Base-by-base conservation (phyloP, 2,329 filamentous ascomycete species). In the Zymoseptoria brevis region DNA sequence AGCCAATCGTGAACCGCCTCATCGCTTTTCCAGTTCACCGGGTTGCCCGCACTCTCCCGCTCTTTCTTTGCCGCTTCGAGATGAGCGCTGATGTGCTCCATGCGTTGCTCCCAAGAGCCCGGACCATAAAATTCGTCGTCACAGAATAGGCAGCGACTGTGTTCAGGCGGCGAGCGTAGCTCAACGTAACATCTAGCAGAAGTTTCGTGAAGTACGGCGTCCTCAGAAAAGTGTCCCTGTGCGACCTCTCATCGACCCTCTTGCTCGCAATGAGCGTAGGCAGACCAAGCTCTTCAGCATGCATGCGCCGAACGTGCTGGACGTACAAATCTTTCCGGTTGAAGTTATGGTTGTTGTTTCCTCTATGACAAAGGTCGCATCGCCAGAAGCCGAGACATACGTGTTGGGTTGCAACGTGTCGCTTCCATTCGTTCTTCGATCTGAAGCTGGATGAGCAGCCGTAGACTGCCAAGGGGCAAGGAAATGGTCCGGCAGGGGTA, bases 351-450 rank as follows among this genome's bases (percentile, higher is more conserved):
- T 71, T 60, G 63, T 50, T 52, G 61, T 64, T 59, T 30, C 70
- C 66, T 19, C 67, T 61, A 7, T 73, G 69, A 61, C 83, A 87
- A 30, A 87, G 77, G 64, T 86, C 81, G 75, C 92, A 97, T 59
- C 87, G 79, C 83, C 87, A 96, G 74, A 86, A 88, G 51, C 82
- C 77, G 2, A 89, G 78, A 57, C 86, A 83, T 21, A 96, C 78
- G 70, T 97, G 93, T 70, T 96, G 88, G 0, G 87, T 88, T 30
- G 80, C 77, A 67, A 93, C 84, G 71, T 97, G 93, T 0, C 93
- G 85, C 74, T 96, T 96, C 93, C 93, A 96, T 73, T 96, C 92
- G 71, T 96, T 96, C 76, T 96, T 96, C 66, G 82, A 86, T 2
- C 82, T 81, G 69, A 96, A 96, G 0, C 81, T 85, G 2, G 85